These are phyloP conservation scores for Uncinocarpus reesii DNA, from an alignment of 2,329 filamentous ascomycete species.

Conservation along the genomic window DNA sequence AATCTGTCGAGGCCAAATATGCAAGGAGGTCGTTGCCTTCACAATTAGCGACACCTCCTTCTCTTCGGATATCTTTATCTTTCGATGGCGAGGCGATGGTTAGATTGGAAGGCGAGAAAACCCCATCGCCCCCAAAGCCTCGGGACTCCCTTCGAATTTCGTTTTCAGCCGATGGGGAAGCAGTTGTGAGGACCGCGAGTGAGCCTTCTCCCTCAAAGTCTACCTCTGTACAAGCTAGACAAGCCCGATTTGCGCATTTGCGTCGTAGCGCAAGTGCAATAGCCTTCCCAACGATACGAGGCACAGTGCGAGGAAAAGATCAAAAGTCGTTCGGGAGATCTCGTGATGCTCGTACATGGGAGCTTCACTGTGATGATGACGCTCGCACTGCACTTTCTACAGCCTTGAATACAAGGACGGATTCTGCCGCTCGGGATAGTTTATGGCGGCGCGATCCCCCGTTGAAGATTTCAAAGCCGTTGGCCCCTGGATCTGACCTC, in stretches of 20 bases:
- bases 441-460: not conserved
- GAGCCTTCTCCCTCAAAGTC: slow-evolving; percentile 54
- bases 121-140: slow-evolving; percentile 33
- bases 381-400: slow-evolving; percentile 63
- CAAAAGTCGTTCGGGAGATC: slow-evolving; percentile 59
- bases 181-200: slow-evolving; percentile 64
- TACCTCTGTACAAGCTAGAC: slow-evolving; percentile 40
- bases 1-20: not conserved
- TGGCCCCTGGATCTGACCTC: slow-evolving; percentile 31
- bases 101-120: slow-evolving; percentile 31
- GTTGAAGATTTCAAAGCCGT: slow-evolving; percentile 21
- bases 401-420: slow-evolving; percentile 59
- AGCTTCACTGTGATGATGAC: slow-evolving; percentile 77
- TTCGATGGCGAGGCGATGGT: slow-evolving; percentile 35
- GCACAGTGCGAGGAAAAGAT: slow-evolving; percentile 23
- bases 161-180: slow-evolving; percentile 78
- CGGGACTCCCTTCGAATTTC: slow-evolving; percentile 58
- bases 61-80: slow-evolving; percentile 33
- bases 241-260: slow-evolving; percentile 45
- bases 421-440: slow-evolving; percentile 33
- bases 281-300: slow-evolving; percentile 48
- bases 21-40: slow-evolving; percentile 6
- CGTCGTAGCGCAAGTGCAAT: slow-evolving; percentile 63
- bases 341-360: slow-evolving; percentile 80
- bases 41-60: slow-evolving; percentile 22